phyloP scores from a whole-genome alignment of 805 yeast genomes.

The Sugiyamaella mastotermitis region DNA sequence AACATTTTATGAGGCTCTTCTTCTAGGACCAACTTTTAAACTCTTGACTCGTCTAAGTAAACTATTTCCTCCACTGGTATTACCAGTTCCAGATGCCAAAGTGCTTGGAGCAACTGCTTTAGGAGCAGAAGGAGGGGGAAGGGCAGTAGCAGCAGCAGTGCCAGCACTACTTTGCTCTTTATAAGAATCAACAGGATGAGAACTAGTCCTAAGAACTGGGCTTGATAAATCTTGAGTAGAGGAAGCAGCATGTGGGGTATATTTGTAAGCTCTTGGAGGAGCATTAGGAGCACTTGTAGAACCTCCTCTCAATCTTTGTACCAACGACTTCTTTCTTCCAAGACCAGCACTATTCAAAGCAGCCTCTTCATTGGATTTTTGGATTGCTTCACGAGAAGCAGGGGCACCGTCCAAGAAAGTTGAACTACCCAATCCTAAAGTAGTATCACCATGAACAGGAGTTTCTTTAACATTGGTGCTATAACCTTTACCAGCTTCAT shows the following conservation, averaged over 20 bases:
- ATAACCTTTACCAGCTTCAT: slow-evolving; percentile 34
- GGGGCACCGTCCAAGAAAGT: slow-evolving; percentile 97
- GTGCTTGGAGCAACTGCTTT: background rate
- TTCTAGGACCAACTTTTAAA: slow-evolving; percentile 57
- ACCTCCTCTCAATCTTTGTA: slow-evolving; percentile 50
- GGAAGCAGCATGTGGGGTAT: slow-evolving; percentile 5
- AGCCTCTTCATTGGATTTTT: slow-evolving; percentile 24
- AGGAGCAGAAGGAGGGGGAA: slow-evolving; percentile 9
- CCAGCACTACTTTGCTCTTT: slow-evolving; percentile 8
- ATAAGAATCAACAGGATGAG: slow-evolving; percentile 21
- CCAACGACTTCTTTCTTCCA: slow-evolving; percentile 79
- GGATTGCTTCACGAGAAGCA: slow-evolving; percentile 50
- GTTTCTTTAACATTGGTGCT: slow-evolving; percentile 64
- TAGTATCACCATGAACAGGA: slow-evolving; percentile 78
- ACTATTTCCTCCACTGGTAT: slow-evolving; percentile 7
- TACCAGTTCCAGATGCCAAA: background rate
- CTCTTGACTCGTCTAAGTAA: slow-evolving; percentile 82
- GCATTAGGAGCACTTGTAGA: slow-evolving; percentile 15
- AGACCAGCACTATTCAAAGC: slow-evolving; percentile 40
- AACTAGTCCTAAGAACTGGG: slow-evolving; percentile 15
- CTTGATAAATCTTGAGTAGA: background rate
- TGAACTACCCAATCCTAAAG: slow-evolving; percentile 85
- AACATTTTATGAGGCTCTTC: slow-evolving; percentile 12
- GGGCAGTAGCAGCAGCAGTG: slow-evolving; percentile 7
- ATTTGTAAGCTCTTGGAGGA: slow-evolving; percentile 2